Percentiles rank a stretch among this genome's conserved stretches.
Evolutionary conservation across 345 rosid genomes (phyloP).

Genomic region (Pugionium dolabratum): DNA sequence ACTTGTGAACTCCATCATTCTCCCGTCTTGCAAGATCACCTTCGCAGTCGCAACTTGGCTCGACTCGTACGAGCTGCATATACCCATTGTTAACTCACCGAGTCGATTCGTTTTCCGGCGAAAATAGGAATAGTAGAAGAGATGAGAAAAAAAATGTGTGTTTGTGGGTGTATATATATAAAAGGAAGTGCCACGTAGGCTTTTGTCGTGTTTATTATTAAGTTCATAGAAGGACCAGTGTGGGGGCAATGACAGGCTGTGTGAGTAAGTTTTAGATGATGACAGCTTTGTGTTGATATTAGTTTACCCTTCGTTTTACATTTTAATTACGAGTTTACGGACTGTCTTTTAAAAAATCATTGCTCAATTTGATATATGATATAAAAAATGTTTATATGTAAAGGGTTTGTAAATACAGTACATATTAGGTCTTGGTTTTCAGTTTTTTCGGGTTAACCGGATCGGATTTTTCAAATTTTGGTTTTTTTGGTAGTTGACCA

Average conservation of each 20-base stretch:
- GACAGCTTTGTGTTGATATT: constrained; percentile 29
- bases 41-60: constrained; percentile 71
- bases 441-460: too few species aligned
- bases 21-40: constrained; percentile 71
- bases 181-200: constrained; percentile 42
- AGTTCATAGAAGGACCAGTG: constrained; percentile 54
- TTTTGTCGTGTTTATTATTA: constrained; percentile 31
- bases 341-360: constrained; percentile 9
- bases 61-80: constrained; percentile 75
- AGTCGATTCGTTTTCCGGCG: constrained; percentile 17
- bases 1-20: constrained; percentile 66
- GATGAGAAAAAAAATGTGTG: constrained; percentile 7
- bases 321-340: constrained; percentile 23
- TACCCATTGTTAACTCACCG: constrained; percentile 57
- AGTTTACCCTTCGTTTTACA: constrained; percentile 1
- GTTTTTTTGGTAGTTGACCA: too few species aligned
- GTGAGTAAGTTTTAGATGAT: constrained; percentile 23
- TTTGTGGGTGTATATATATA: constrained; percentile 19
- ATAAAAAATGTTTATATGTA: too few species aligned
- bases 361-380: not conserved
- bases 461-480: too few species aligned
- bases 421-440: too few species aligned
- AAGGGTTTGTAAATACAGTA: too few species aligned
- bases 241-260: constrained; percentile 60
- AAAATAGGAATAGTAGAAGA: constrained; percentile 1